Conservation (phyloP, 306 rosid species). For the Alnus glutinosa region DNA sequence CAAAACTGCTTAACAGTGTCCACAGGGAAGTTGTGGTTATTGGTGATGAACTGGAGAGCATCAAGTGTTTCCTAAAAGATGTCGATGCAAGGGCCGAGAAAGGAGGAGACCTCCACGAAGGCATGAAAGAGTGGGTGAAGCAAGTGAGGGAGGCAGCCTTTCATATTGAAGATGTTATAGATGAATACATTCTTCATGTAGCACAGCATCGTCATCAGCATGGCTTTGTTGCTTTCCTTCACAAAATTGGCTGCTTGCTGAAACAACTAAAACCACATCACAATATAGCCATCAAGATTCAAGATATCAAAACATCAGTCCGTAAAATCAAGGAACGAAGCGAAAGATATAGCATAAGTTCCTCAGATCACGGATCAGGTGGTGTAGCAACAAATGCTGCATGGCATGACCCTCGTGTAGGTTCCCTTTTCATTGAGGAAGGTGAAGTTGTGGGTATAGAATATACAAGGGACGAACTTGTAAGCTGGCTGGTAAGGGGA, state of each 20-base stretch:
- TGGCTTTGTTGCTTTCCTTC: background rate
- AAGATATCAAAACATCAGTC: background rate
- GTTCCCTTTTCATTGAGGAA: constrained; percentile 3
- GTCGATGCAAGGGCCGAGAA: background rate
- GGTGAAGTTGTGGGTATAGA: constrained; percentile 8
- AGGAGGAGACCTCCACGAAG: background rate
- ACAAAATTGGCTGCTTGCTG: background rate
- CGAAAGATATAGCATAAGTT: background rate
- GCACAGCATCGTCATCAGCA: background rate
- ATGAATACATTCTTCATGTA: background rate
- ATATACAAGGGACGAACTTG: background rate
- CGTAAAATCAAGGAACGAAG: constrained; percentile 6
- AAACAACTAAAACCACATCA: background rate
- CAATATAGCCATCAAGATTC: constrained; percentile 1
- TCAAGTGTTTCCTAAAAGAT: constrained; percentile 12
- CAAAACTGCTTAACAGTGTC: background rate
- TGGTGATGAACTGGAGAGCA: constrained; percentile 3
- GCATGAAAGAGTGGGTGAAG: constrained; percentile 7
- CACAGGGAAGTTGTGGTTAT: background rate
- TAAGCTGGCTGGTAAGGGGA: background rate
- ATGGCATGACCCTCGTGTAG: constrained; percentile 5
- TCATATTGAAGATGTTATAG: constrained; percentile 15
- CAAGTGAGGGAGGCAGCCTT: constrained; percentile 3
- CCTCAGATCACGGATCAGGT: background rate
- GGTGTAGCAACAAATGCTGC: background rate